Conservation (phyloP, 176 grass and related monocot genomes). For the Cenchrus purpureus region DNA sequence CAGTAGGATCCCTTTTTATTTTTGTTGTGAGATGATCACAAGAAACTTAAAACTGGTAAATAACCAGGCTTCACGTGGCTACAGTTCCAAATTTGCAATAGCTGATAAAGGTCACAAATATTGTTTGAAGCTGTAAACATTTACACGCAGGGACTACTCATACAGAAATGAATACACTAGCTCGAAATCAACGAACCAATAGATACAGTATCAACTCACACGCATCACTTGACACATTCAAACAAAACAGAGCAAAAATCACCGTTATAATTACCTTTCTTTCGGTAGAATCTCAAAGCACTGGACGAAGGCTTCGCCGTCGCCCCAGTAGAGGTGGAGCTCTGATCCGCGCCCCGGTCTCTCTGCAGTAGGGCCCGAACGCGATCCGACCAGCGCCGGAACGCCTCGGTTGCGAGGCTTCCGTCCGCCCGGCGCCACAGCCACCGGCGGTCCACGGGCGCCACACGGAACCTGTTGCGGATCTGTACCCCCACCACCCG, state of each 20-base stretch:
- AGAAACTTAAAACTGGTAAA: background rate
- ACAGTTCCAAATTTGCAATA: background rate
- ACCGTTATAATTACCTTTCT: constrained; percentile 50
- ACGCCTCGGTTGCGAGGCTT: constrained; percentile 43
- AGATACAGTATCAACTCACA: background rate
- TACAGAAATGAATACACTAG: background rate
- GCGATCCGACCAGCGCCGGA: constrained; percentile 66
- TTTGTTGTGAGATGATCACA: background rate
- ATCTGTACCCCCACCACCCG: constrained; percentile 67
- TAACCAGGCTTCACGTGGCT: background rate
- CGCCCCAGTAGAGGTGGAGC: constrained; percentile 7
- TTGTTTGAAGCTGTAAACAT: background rate
- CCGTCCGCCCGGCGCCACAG: constrained; percentile 51
- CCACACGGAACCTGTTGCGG: constrained; percentile 84
- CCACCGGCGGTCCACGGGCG: constrained; percentile 57
- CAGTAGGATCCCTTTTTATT: background rate
- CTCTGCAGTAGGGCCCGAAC: constrained; percentile 47
- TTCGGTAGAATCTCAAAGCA: constrained; percentile 71
- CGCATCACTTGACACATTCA: background rate
- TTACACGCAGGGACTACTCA: no score
- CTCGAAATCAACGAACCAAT: background rate
- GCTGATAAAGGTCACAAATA: background rate
- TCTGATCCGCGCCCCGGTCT: background rate
- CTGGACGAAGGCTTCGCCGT: constrained; percentile 40
- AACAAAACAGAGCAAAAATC: background rate